A percentile compares a stretch with the other conserved stretches of the same genome.
Evolutionary conservation across 192 early-diverging fungal genomes (phyloP).

Genomic region (Phycomyces blakesleeanus): DNA sequence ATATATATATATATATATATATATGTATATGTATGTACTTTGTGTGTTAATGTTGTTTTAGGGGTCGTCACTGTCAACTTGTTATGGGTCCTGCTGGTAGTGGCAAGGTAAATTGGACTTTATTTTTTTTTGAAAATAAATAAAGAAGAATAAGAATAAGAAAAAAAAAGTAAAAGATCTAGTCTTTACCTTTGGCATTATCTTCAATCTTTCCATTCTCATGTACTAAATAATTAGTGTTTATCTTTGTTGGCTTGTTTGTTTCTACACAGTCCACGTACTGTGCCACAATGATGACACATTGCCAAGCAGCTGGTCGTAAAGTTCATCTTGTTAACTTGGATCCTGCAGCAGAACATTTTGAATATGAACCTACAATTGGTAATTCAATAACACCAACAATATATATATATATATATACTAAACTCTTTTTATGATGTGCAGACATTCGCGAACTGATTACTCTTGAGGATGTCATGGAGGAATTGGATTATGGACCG

Average conservation of each 20-base stretch:
- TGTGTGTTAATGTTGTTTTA: too few species aligned
- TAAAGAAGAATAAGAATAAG: too few species aligned
- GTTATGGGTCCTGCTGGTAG: constrained; percentile 96
- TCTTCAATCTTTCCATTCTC: too few species aligned
- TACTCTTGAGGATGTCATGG: constrained; percentile 97
- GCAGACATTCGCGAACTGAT: constrained; percentile 92
- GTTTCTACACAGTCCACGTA: constrained; percentile 71
- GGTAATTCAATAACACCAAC: constrained; percentile 35
- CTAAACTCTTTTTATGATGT: neutral
- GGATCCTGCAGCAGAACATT: constrained; percentile 96
- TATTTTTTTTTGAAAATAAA: neutral
- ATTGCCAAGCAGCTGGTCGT: constrained; percentile 81
- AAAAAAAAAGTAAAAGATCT: too few species aligned
- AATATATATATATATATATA: neutral
- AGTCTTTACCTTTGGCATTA: too few species aligned
- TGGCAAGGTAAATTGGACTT: constrained; percentile 61
- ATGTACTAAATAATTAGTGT: too few species aligned
- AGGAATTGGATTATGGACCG: constrained; percentile 94
- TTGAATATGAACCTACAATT: constrained; percentile 88
- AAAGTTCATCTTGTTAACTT: constrained; percentile 92
- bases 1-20: too few species aligned
- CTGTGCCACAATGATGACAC: constrained; percentile 92
- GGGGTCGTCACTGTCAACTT: constrained; percentile 82
- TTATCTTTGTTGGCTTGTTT: too few species aligned
- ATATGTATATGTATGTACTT: too few species aligned